Evolutionary conservation across 2,329 filamentous ascomycete species (phyloP).

Genomic region (Penicillium hordei): DNA sequence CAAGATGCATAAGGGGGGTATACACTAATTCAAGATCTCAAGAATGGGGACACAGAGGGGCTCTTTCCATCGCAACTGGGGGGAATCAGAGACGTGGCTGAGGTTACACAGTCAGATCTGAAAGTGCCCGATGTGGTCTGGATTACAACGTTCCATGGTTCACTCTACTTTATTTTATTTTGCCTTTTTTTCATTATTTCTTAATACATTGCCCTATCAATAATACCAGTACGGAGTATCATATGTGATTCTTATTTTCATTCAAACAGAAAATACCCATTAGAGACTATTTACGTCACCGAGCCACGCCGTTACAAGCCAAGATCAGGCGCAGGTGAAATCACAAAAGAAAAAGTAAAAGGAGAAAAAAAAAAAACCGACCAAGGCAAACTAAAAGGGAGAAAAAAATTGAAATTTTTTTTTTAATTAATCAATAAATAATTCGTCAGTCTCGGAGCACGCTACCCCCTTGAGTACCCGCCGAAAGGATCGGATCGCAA

Average conservation of each 20-base stretch:
- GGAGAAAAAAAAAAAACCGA: background rate
- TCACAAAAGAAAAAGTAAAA: constrained; percentile 2
- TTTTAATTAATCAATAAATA: background rate
- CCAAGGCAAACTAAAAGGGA: background rate
- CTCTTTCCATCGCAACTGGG: constrained; percentile 6
- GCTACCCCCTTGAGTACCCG: constrained; percentile 19
- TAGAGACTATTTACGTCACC: background rate
- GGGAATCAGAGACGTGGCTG: constrained; percentile 6
- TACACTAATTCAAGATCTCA: background rate
- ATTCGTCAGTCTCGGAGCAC: constrained; percentile 13
- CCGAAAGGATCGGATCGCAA: constrained; percentile 9
- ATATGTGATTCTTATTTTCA: background rate
- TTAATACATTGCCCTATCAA: background rate
- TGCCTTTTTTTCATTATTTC: background rate
- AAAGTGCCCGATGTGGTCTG: constrained; percentile 6
- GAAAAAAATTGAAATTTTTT: too few relatives aligned
- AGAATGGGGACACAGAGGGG: background rate
- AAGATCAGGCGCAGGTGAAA: constrained; percentile 6
- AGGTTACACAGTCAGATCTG: constrained; percentile 8
- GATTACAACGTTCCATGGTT: constrained; percentile 9
- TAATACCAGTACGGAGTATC: background rate
- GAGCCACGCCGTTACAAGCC: constrained; percentile 7
- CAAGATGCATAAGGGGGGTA: background rate
- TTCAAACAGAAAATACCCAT: background rate
- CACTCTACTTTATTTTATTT: constrained; percentile 1